Base-by-base conservation (phyloP, 163 green algal species). In the Coccomyxa subellipsoidea region DNA sequence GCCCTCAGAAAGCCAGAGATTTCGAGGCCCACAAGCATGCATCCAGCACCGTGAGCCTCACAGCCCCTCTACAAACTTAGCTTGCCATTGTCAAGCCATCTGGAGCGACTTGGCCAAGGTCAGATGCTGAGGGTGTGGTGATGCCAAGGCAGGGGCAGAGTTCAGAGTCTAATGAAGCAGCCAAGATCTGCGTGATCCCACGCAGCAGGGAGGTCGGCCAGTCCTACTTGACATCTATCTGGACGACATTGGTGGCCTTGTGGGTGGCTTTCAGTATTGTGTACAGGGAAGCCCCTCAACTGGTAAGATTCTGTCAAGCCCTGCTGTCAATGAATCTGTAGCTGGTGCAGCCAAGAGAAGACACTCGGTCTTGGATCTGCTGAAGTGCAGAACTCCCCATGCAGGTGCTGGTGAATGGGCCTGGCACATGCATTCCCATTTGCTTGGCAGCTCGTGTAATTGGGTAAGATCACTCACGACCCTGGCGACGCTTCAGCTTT, bases 361-460 rank as follows among this genome's bases (percentile, higher is more conserved):
- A 9, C 31, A 47, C 10, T 9, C 10, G 47, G 73, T 39, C 15
- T 12, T 77, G 69, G 12, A 37, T 37, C 10, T 35, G 12, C n/a
- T 23, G n/a, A 77, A 21, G 15, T 18, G 69, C 15, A 18, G 32
- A 15, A 79, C 35, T 15, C 40, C 27, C 18, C 32, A 59, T 80
- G 70, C 90, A 96, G 88, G 76, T 97, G 21, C 84, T 98, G 53
- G 90, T 94, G 34, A 98, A 98, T 81, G 95, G 95, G 0, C 95
- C 95, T 2, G 95, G 95, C 0, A 98, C 95, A 29, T 97, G 94
- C 86, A 92, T 98, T 73, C 95, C 95, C 25, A 85, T 98, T 4
- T 93, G 88, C 69, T 80, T 92, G 0, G 88, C 89, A n/a, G 90
- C 89, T 0, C 87, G 88, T 36, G 2, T 93, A 0, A 87, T 90